Evolutionary conservation across 345 rosid genomes (phyloP), one percentile per base, ranked within the genome.

Genomic region (Raphanus raphanistrum): DNA sequence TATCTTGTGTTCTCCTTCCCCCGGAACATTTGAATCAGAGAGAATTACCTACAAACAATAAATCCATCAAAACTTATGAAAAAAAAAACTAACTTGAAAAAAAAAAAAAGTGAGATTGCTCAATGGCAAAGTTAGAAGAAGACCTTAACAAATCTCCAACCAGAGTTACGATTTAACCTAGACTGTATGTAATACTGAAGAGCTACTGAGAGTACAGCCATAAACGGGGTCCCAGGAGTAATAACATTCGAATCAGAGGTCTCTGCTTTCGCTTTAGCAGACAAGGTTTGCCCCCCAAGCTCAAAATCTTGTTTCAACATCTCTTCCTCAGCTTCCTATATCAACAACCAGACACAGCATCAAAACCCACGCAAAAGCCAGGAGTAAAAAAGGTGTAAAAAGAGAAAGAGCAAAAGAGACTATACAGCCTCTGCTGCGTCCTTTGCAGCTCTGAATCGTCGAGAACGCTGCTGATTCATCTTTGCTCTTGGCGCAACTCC

Each of bases 401-500:
- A 50, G 31, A 63, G 25, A 31, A 75, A 63, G 38, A 25, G 1
- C 3, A 63, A 57, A 36, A 68, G 63, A 72, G 68, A 79, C 66
- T 86, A 87, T 82, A 91, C 99, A 3, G 90, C 94, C 80, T 91
- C 97, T 10, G 97, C 93, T 35, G 98, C 95, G 74, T 96, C 99
- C 83, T 96, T 96, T 16, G 99, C 98, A 63, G 98, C 93, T 84
- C 95, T 89, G 80, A 90, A 96, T 3, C 99, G 96, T 13, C 99
- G 91, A 72, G 92, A 72, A 48, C 98, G 91, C 80, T 93, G 99
- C 84, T 96, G 99, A 79, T 96, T 96, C 97, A 96, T 96, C 86
- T 96, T 96, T 79, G 99, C 99, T 86, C 99, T 88, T 12, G 98
- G 99, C 3, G 99, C 98, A 77, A 96, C 99, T 59, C 99, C 99